Percentiles rank a stretch among this genome's conserved stretches.
Conservation (phyloP, 1,284 basidiomycete species). For the Pyrrhoderma noxium region DNA sequence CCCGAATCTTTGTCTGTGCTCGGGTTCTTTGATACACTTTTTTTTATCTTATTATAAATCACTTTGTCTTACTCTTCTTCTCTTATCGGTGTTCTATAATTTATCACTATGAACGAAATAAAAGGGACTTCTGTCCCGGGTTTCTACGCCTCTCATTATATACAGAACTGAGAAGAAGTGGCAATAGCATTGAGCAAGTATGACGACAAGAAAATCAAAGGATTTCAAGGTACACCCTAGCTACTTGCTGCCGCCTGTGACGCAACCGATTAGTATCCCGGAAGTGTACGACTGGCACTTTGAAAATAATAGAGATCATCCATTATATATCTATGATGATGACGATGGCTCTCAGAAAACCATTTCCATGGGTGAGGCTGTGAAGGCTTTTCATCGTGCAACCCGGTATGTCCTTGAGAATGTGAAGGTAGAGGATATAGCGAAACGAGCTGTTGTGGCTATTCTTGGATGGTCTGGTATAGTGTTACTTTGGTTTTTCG, state of each 20-base stretch:
- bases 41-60: no score
- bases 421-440: not conserved
- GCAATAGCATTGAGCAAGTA: no score
- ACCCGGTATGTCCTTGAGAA: slow-evolving; percentile 11
- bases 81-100: no score
- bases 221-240: no score
- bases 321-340: slow-evolving; percentile 28
- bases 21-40: no score
- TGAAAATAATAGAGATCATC: slow-evolving; percentile 28
- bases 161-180: no score
- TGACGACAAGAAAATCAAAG: no score
- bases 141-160: no score
- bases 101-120: no score
- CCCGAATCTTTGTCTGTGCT: no score
- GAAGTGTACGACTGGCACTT: slow-evolving; percentile 32
- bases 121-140: no score
- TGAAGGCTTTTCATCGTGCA: slow-evolving; percentile 20
- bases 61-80: no score
- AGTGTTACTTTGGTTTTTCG: slow-evolving; percentile 7
- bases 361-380: slow-evolving; percentile 27
- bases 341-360: not conserved
- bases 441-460: slow-evolving; percentile 18
- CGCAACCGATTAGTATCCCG: slow-evolving; percentile 29
- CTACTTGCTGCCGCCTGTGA: slow-evolving; percentile 29
- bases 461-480: slow-evolving; percentile 22